Evolutionary conservation across 2,329 filamentous ascomycete species (phyloP).

Genomic region (Phaeosphaeria sp.): DNA sequence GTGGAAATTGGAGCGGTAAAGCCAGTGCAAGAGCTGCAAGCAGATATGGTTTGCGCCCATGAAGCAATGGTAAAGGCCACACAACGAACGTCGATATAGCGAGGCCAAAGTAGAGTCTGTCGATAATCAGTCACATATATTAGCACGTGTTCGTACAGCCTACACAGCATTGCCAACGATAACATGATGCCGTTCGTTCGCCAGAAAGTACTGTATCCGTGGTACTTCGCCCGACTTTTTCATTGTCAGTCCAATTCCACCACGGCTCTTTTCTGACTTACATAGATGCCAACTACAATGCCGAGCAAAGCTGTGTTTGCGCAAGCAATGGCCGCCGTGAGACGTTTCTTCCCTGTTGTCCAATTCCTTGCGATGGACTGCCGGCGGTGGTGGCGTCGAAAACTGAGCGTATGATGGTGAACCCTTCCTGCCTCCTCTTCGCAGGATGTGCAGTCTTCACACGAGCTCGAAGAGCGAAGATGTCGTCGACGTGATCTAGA

Average conservation of each 20-base stretch:
- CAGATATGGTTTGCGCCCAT: conserved; percentile 80
- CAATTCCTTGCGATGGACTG: conserved; percentile 76
- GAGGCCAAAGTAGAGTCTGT: conserved; percentile 69
- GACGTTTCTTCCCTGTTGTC: conserved; percentile 70
- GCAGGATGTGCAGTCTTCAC: conserved; percentile 21
- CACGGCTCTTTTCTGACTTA: conserved; percentile 27
- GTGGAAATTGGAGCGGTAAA: conserved; percentile 76
- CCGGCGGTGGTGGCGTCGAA: conserved; percentile 57
- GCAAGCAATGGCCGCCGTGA: conserved; percentile 73
- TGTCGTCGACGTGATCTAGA: conserved; percentile 6
- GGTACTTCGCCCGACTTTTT: conserved; percentile 71
- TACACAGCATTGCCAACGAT: conserved; percentile 75
- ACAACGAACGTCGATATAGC: conserved; percentile 72
- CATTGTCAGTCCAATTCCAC: conserved; percentile 7
- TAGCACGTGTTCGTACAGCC: conserved; percentile 11
- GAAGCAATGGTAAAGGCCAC: conserved; percentile 77
- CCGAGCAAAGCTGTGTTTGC: conserved; percentile 75
- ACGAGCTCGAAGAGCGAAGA: conserved; percentile 15
- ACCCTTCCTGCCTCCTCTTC: conserved; percentile 19
- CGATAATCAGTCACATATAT: conserved; percentile 3
- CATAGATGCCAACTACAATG: conserved; percentile 74
- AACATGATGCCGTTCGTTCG: conserved; percentile 70
- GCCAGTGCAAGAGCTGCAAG: conserved; percentile 71
- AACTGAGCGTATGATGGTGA: conserved; percentile 48
- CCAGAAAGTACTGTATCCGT: conserved; percentile 78